Evolutionary conservation across 306 rosid species (phyloP).

Genomic region (Castanea crenata): DNA sequence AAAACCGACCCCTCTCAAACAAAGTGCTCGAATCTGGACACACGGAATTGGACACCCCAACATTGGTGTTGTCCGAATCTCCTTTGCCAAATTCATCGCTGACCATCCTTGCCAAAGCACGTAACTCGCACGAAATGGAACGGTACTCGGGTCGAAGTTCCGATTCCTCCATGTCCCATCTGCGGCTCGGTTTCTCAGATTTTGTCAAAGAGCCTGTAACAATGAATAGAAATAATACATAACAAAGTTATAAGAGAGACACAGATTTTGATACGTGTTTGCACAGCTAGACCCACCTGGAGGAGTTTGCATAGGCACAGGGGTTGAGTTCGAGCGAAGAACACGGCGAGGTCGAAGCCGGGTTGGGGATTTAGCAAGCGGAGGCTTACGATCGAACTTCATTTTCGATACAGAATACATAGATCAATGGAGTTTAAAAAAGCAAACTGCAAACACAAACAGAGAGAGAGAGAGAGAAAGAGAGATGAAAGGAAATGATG

Average conservation of each 20-base stretch:
- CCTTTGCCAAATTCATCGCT: constrained; percentile 40
- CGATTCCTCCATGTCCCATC: constrained; percentile 30
- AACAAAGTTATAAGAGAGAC: not conserved
- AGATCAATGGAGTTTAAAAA: not conserved
- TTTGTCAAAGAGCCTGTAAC: constrained; percentile 61
- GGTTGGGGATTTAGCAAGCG: constrained; percentile 64
- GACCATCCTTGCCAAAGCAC: constrained; percentile 59
- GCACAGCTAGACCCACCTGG: constrained; percentile 36
- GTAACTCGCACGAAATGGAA: constrained; percentile 64
- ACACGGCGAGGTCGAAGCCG: constrained; percentile 50
- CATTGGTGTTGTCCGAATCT: constrained; percentile 5
- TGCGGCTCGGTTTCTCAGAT: constrained; percentile 39
- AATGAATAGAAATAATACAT: not conserved
- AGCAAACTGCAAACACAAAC: not conserved
- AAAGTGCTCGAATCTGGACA: constrained; percentile 20
- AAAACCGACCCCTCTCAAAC: constrained; percentile 76
- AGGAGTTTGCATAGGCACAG: constrained; percentile 57
- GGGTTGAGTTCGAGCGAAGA: constrained; percentile 33
- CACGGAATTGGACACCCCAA: not conserved
- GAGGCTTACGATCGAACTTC: constrained; percentile 64
- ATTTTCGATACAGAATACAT: constrained; percentile 45
- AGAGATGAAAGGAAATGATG: not conserved
- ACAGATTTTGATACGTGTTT: not conserved
- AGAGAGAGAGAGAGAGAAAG: not conserved
- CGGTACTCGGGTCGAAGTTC: constrained; percentile 73